Base-by-base conservation (phyloP, 768 basidiomycete genomes). In the Auriculariales sp. region DNA sequence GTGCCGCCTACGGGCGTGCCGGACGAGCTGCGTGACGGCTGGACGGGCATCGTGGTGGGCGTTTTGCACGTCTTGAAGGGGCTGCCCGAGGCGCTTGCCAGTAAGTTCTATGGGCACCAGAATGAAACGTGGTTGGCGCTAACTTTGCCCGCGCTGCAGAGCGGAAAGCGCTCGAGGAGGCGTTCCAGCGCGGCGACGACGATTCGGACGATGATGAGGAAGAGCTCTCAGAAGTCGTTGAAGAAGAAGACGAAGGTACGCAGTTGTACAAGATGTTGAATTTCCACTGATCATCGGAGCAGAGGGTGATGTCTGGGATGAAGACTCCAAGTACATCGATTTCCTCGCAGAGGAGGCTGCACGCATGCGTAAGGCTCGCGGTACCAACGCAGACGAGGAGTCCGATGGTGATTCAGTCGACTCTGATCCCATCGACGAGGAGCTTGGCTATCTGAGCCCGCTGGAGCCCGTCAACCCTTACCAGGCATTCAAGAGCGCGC, bases 221-320 rank as follows among this genome's bases (percentile, higher is more conserved):
- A 22, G 78, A 80, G 25, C 65, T 74, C 42, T 59, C 81, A 54
- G 81, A 82, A 56, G 60, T 83, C 58, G 39, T 22, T 9, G 39
- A 44, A 24, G 19, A 25, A 11, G 77, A 74, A 42, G 82, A 78
- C 49, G 82, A 84, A 36, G 81, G 82, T 57, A 78, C 79, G 73
- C 49, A 52, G 67, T 56, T 11, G 32, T 49, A 14, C 12, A 15
- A 6, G 24, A 34, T 30, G 3, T 30, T 17, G n/a, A 27, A 10
- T 25, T 46, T 28, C 3, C 4, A 28, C 2, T 28, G 17, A 32
- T 31, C 32, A 39, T 19, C 10, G 24, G 28, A 33, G 46, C 24
- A 31, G 53, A 56, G 80, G 88, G 86, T 60, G 90, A 93, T 62
- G 86, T 91, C 14, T 90, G 83, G 80, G 89, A 92, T 58, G 82